These are phyloP conservation scores for Lepraria neglecta DNA, from an alignment of 495 filamentous ascomycete species.

Conservation along the genomic window DNA sequence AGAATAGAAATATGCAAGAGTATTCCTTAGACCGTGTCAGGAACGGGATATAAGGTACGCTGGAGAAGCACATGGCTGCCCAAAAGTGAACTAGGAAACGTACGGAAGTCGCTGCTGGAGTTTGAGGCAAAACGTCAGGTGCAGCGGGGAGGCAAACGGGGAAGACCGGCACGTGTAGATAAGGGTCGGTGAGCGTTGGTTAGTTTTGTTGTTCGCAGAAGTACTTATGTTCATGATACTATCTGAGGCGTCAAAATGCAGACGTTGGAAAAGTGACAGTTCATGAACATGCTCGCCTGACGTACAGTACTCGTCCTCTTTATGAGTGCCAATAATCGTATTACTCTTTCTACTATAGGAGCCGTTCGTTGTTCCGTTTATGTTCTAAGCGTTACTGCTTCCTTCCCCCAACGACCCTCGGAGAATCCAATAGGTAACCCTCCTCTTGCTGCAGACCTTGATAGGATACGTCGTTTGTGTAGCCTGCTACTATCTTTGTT, in stretches of 20 bases:
- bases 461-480: not conserved
- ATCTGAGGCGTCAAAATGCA: slow-evolving; percentile 1
- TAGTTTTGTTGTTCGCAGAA: slow-evolving; percentile 2
- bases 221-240: not conserved
- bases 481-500: not conserved
- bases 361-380: not conserved
- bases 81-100: slow-evolving; percentile 8
- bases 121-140: slow-evolving; percentile 15
- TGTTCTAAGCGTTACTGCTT: not conserved
- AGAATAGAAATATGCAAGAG: no score
- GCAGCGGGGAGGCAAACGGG: slow-evolving; percentile 14
- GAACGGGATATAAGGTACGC: not conserved
- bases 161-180: slow-evolving; percentile 16
- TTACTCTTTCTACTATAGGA: not conserved
- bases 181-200: slow-evolving; percentile 11
- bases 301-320: not conserved
- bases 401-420: not conserved
- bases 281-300: not conserved
- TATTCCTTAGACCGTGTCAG: no score
- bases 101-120: slow-evolving; percentile 8
- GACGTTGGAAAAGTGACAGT: not conserved
- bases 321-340: not conserved
- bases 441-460: not conserved
- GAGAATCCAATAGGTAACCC: not conserved
- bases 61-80: slow-evolving; percentile 13